Evolutionary conservation across 345 rosid species (phyloP).

Genomic region (Citrus maxima): DNA sequence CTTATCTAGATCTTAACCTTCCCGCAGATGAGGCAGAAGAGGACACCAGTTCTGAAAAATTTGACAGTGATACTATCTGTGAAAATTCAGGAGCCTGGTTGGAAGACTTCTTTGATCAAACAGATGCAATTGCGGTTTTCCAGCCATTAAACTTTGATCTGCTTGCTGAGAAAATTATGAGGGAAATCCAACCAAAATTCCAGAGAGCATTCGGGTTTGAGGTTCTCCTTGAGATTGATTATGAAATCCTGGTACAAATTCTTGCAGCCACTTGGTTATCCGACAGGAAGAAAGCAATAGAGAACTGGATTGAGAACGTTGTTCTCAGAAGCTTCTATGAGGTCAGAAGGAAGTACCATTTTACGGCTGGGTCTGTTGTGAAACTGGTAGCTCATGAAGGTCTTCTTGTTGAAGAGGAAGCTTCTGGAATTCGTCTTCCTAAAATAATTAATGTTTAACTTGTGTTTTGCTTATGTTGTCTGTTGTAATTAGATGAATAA

Average conservation of each 20-base stretch:
- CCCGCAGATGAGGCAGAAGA: conserved; percentile 49
- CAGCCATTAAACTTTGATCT: conserved; percentile 54
- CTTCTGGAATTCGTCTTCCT: conserved; percentile 44
- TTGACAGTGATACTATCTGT: conserved; percentile 34
- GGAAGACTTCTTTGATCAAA: conserved; percentile 45
- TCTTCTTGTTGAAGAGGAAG: conserved; percentile 30
- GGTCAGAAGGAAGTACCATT: conserved; percentile 25
- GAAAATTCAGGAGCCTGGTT: conserved; percentile 55
- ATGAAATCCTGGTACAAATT: conserved; percentile 45
- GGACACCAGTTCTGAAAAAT: neutral
- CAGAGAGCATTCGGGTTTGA: conserved; percentile 40
- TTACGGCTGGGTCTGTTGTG: conserved; percentile 22
- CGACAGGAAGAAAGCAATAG: conserved; percentile 30
- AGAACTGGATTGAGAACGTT: conserved; percentile 56
- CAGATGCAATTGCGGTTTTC: conserved; percentile 52
- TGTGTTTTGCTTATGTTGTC: neutral
- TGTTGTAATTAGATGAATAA: conserved; percentile 25
- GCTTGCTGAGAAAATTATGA: conserved; percentile 37
- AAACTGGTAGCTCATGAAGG: conserved; percentile 40
- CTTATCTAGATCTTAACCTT: conserved; percentile 62
- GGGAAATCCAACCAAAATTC: conserved; percentile 28
- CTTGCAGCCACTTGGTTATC: conserved; percentile 52
- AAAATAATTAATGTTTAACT: conserved; percentile 26
- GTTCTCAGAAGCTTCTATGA: conserved; percentile 41
- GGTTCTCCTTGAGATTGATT: conserved; percentile 41